Base-by-base conservation (phyloP, 2,329 filamentous ascomycete species). In the Neonectria punicea region DNA sequence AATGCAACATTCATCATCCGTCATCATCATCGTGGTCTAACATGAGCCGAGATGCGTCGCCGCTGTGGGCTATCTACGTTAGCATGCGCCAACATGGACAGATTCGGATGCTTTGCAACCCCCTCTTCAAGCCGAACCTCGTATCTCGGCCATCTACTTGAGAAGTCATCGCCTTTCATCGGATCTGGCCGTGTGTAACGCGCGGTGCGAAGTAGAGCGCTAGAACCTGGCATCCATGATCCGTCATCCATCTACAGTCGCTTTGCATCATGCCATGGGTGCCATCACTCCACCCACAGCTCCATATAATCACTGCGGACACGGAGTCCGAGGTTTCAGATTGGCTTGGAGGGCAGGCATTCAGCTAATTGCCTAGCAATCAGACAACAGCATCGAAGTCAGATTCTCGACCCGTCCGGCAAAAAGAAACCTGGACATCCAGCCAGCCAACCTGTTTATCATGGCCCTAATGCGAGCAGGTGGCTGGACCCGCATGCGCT, bases 41-140 rank as follows among this genome's bases (percentile, higher is more conserved):
- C 58, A 43, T 50, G 46, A 63, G 61, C 55, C 54, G 61, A 59
- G 61, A 63, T 63, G 60, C 34, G 50, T 22, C 30, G 54, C 53
- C 39, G 20, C 34, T 41, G 18, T 34, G 20, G 46, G 49, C 49
- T 22, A 32, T 53, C 53, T 59, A 51, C 54, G 51, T 55, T 63
- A 59, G 56, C 56, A 59, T 50, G 44, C 28, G 50, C 41, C 53
- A 34, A 47, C 14, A 44, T 59, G 18, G 36, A 55, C 43, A 49
- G 44, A 34, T 63, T 63, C 61, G 39, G 39, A 7, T 20, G 56
- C 56, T 51, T 63, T 54, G 50, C 39, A 51, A 11, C n/a, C 39
- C 47, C 49, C 30, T 20, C 30, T 39, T n/a, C 14, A 39, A n/a
- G 14, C 36, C 36, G 36, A 39, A 18, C 18, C 49, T 51, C 30